phyloP scores from a whole-genome alignment of 768 basidiomycete genomes.

The Dendrothele bispora region DNA sequence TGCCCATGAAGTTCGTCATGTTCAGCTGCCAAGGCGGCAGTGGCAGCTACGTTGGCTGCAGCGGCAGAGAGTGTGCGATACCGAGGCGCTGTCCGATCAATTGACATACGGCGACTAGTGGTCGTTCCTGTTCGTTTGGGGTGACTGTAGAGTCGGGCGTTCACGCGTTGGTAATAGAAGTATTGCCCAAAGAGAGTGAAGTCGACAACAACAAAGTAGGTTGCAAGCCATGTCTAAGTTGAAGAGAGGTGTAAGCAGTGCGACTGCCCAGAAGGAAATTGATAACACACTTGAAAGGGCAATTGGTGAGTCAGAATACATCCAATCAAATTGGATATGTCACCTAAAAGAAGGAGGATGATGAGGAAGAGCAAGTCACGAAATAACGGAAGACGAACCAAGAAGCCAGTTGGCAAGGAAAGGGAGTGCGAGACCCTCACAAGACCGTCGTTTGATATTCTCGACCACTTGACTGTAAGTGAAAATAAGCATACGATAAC shows the following conservation, averaged over 20 bases:
- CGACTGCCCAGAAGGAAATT: conserved; percentile 9
- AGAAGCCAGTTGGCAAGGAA: conserved; percentile 93
- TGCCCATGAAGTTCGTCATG: conserved; percentile 47
- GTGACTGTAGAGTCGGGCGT: too few relatives aligned
- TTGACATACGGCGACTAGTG: conserved; percentile 46
- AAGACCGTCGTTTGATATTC: conserved; percentile 73
- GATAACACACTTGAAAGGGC: conserved; percentile 80
- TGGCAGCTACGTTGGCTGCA: conserved; percentile 71
- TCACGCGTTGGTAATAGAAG: conserved; percentile 63
- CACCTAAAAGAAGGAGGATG: conserved; percentile 61
- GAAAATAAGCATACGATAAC: conserved; percentile 7
- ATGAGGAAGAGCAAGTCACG: neutral
- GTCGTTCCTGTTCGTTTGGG: conserved; percentile 37
- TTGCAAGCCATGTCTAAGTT: conserved; percentile 80
- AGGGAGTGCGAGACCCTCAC: conserved; percentile 88
- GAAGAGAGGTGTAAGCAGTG: conserved; percentile 5
- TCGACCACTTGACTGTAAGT: conserved; percentile 74
- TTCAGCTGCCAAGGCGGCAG: conserved; percentile 68
- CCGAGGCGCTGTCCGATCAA: conserved; percentile 54
- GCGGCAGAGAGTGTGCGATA: conserved; percentile 71
- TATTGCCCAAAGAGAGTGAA: conserved; percentile 75
- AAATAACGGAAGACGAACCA: conserved; percentile 48
- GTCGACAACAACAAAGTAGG: conserved; percentile 89
- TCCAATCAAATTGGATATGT: conserved; percentile 89
- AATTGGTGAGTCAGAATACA: conserved; percentile 91